Percentiles rank a stretch among this genome's conserved stretches.
Evolutionary conservation across 352 stramenopile genomes (phyloP).

Genomic region (Saprolegnia diclina): DNA sequence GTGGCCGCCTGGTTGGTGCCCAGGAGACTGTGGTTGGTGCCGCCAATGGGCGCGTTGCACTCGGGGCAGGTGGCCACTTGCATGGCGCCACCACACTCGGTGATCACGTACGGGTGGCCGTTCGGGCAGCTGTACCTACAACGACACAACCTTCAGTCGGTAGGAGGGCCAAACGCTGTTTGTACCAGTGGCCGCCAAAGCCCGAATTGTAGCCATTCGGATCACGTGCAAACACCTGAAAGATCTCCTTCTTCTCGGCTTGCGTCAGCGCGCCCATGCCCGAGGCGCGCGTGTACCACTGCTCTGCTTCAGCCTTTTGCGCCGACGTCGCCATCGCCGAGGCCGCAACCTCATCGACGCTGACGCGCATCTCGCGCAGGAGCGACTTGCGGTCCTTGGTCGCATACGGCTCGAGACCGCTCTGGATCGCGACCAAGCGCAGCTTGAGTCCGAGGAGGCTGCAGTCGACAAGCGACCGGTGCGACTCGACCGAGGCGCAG

Average conservation of each 20-base stretch:
- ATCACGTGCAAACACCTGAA: constrained; percentile 23
- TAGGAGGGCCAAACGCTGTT: constrained; percentile 31
- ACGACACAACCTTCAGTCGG: too few species aligned
- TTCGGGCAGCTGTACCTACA: constrained; percentile 77
- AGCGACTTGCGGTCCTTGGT: not conserved
- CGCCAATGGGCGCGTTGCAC: constrained; percentile 59
- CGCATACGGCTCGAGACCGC: not conserved
- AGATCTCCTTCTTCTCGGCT: constrained; percentile 25
- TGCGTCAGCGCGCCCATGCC: constrained; percentile 32
- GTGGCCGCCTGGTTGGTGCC: not conserved
- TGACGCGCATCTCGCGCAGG: not conserved
- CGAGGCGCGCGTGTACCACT: constrained; percentile 30
- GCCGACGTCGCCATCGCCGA: not conserved
- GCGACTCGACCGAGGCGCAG: not conserved
- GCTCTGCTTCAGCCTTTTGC: not conserved
- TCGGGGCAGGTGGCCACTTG: constrained; percentile 53
- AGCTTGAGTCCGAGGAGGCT: not conserved
- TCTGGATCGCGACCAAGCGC: not conserved
- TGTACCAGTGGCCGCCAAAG: constrained; percentile 34
- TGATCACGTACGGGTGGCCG: constrained; percentile 80
- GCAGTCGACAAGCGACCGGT: not conserved
- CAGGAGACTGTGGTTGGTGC: constrained; percentile 34
- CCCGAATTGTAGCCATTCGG: not conserved
- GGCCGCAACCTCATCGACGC: not conserved
- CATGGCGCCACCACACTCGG: constrained; percentile 77